A percentile compares a stretch with the other conserved stretches of the same genome.
These are phyloP conservation scores for Salix koriyanagi DNA, from an alignment of 345 rosid genomes.

Conservation along the genomic window DNA sequence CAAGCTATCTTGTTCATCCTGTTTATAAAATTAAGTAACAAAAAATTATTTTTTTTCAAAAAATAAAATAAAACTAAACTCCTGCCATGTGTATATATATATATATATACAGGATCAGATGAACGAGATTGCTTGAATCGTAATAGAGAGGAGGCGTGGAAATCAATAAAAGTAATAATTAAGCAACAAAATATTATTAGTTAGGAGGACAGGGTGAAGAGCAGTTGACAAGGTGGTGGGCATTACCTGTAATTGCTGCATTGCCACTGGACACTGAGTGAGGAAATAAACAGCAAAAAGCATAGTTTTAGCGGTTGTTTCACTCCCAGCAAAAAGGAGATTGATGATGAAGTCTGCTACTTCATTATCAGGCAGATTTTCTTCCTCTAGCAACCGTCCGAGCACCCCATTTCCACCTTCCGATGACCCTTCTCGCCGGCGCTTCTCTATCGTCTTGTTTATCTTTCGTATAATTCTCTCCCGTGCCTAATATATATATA, in stretches of 20 bases:
- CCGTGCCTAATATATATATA: conserved; percentile 44
- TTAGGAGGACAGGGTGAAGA: neutral
- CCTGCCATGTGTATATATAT: too few relatives aligned
- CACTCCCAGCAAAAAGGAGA: conserved; percentile 85
- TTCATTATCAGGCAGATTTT: conserved; percentile 57
- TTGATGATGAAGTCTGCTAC: conserved; percentile 76
- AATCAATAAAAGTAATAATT: neutral
- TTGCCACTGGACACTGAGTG: conserved; percentile 55
- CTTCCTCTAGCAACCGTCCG: conserved; percentile 66
- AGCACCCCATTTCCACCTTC: conserved; percentile 49
- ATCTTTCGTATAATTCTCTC: conserved; percentile 63
- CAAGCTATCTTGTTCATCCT: conserved; percentile 71
- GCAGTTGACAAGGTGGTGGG: neutral
- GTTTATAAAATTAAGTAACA: conserved; percentile 6
- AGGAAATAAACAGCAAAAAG: conserved; percentile 75
- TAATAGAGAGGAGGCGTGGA: neutral
- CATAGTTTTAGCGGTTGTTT: conserved; percentile 87
- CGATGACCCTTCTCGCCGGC: conserved; percentile 19
- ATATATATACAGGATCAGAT: neutral
- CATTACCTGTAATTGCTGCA: conserved; percentile 57
- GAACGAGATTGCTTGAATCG: too few relatives aligned
- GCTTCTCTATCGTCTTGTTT: conserved; percentile 39
- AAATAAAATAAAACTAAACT: neutral
- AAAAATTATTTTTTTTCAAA: neutral
- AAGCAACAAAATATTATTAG: neutral